These are phyloP conservation scores for Fagus crenata DNA, from an alignment of 306 rosid species.

Conservation along the genomic window DNA sequence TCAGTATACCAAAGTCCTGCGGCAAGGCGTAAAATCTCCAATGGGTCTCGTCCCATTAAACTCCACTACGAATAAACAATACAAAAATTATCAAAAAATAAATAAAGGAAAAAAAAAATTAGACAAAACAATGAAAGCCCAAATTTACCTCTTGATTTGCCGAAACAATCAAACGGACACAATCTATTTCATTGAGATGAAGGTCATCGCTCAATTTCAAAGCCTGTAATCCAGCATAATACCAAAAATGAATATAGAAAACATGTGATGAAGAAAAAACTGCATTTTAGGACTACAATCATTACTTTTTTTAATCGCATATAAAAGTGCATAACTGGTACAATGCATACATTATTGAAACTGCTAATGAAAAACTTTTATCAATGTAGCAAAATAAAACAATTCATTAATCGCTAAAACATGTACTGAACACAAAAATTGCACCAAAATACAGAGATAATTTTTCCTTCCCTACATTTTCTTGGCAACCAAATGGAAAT, in stretches of 20 bases:
- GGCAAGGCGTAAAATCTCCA: slow-evolving; percentile 76
- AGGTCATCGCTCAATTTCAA: slow-evolving; percentile 92
- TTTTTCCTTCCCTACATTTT: background rate
- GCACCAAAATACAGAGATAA: background rate
- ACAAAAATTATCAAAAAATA: background rate
- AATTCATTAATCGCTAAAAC: background rate
- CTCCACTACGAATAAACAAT: slow-evolving; percentile 61
- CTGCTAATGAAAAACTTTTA: background rate
- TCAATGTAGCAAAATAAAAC: background rate
- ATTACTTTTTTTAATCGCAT: background rate
- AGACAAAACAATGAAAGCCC: slow-evolving; percentile 12
- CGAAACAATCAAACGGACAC: slow-evolving; percentile 76
- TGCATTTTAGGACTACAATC: background rate
- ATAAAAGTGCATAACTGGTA: slow-evolving; percentile 3
- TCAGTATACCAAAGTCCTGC: slow-evolving; percentile 95
- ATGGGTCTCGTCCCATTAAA: slow-evolving; percentile 85
- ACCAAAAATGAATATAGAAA: slow-evolving; percentile 17
- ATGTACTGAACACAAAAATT: background rate
- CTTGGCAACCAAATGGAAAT: background rate
- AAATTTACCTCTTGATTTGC: slow-evolving; percentile 85
- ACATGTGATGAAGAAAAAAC: slow-evolving; percentile 13
- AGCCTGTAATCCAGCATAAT: slow-evolving; percentile 50
- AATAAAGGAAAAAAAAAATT: background rate
- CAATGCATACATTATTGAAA: slow-evolving; percentile 11
- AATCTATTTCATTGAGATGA: slow-evolving; percentile 85